Evolutionary conservation across 2,329 filamentous ascomycete species (phyloP).

Genomic region (Verticillium tricorpus): DNA sequence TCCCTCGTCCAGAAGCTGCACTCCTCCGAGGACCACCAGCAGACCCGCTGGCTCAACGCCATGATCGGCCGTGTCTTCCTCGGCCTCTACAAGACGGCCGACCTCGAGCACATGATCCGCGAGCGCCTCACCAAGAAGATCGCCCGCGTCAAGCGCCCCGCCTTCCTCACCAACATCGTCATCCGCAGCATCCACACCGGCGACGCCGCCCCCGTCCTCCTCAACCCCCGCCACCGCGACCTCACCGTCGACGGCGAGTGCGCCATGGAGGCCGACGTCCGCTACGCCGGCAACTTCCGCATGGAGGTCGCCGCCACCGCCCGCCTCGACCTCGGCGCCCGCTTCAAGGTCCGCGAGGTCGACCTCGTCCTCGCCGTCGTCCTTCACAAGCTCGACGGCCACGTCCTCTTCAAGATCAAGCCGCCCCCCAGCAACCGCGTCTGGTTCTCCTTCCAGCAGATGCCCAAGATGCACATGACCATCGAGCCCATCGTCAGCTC

Average conservation of each 20-base stretch:
- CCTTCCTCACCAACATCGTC: slow-evolving; percentile 81
- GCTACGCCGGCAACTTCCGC: slow-evolving; percentile 83
- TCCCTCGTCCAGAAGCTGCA: slow-evolving; percentile 86
- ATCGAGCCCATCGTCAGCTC: slow-evolving; percentile 95
- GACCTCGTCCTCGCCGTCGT: slow-evolving; percentile 84
- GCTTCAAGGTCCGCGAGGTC: slow-evolving; percentile 88
- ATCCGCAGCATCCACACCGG: slow-evolving; percentile 82
- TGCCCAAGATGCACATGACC: slow-evolving; percentile 89
- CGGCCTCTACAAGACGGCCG: slow-evolving; percentile 77
- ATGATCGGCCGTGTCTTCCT: slow-evolving; percentile 85
- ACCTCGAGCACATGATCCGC: slow-evolving; percentile 73
- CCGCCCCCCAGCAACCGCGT: slow-evolving; percentile 90
- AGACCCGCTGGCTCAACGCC: slow-evolving; percentile 92
- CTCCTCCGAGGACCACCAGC: slow-evolving; percentile 83
- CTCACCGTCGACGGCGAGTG: slow-evolving; percentile 89
- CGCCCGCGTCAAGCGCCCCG: slow-evolving; percentile 83
- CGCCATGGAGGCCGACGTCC: slow-evolving; percentile 78
- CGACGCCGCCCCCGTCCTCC: slow-evolving; percentile 81
- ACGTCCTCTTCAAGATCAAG: slow-evolving; percentile 81
- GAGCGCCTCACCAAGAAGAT: slow-evolving; percentile 96
- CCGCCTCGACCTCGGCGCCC: slow-evolving; percentile 80
- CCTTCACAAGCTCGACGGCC: slow-evolving; percentile 79
- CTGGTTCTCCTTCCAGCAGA: slow-evolving; percentile 94
- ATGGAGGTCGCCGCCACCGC: slow-evolving; percentile 91
- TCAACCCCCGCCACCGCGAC: slow-evolving; percentile 82